Evolutionary conservation across 2,329 filamentous ascomycete species (phyloP), one percentile per base, ranked within the genome.

Genomic region (Talaromyces sp.): DNA sequence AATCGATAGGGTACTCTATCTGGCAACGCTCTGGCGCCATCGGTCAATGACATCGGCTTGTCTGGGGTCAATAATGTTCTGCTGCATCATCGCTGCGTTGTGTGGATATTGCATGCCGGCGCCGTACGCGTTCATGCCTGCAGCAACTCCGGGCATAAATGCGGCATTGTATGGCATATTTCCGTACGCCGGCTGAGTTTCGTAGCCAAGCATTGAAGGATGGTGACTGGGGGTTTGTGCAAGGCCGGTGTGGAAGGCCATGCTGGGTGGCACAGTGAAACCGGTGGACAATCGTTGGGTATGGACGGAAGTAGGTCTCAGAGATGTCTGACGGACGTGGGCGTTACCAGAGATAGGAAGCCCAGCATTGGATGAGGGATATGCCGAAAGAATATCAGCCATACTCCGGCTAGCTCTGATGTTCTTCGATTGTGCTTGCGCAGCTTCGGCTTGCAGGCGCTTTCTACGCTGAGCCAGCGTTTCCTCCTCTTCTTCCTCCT

Each of bases 21-120:
- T 60, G 34, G 64, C 64, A 63, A 80, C 74, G 64, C 78, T 79
- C 68, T 84, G 79, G 71, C 86, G 81, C 86, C 86, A 88, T 38
- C 81, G 83, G 77, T 88, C 85, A 75, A 88, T 87, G 66, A 84
- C 77, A 66, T 83, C 85, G 63, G 84, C 78, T 71, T 86, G 84
- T 62, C 78, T 78, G 4, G 80, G 76, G 71, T 85, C 80, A 72
- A 84, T 76, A n/a, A 73, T 71, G 31, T 73, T 74, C 65, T 75
- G 72, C 31, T 72, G 71, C 69, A 72, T 70, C 63, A 58, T 58
- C 19, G 43, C 43, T 40, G 43, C 22, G 51, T 49, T 51, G n/a
- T 65, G 63, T 29, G 68, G 74, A 5, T 73, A 69, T 65, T 67
- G 76, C 74, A 25, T 65, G 72, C 53, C 31, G 11, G n/a, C 63